Conservation (phyloP, 495 filamentous ascomycete genomes). For the Trichoderma asperelloides region DNA sequence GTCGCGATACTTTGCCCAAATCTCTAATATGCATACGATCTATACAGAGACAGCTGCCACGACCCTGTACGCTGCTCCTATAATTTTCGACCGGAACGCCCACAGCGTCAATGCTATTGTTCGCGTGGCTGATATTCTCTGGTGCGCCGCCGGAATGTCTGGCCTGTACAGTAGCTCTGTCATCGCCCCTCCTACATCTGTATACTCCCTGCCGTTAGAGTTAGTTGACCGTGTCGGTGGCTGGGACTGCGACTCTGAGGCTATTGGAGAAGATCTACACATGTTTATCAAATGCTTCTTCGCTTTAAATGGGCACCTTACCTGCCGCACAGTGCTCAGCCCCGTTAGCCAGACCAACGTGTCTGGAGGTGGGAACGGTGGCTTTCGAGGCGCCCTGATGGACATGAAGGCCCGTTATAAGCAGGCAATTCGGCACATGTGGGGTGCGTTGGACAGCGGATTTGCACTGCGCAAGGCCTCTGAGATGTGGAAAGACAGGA, state of each 20-base stretch:
- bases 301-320: conserved; percentile 53
- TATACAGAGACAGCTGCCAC: conserved; percentile 46
- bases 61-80: conserved; percentile 57
- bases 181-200: conserved; percentile 58
- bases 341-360: conserved; percentile 64
- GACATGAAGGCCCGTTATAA: conserved; percentile 53
- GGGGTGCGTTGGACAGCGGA: conserved; percentile 59
- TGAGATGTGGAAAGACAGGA: conserved; percentile 40
- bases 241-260: conserved; percentile 57
- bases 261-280: conserved; percentile 65
- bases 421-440: conserved; percentile 63
- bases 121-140: conserved; percentile 58
- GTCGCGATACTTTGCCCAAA: conserved; percentile 52
- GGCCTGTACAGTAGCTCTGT: conserved; percentile 50
- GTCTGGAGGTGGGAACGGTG: conserved; percentile 40
- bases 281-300: conserved; percentile 73
- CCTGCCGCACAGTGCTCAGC: conserved; percentile 43
- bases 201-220: conserved; percentile 56
- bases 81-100: conserved; percentile 64
- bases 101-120: conserved; percentile 57
- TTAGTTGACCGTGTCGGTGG: conserved; percentile 55
- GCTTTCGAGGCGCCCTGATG: conserved; percentile 37
- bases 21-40: conserved; percentile 48
- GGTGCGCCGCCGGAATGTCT: conserved; percentile 57
- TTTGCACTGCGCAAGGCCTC: conserved; percentile 44